Conservation (phyloP, 116 monocot species). For the Trichopus zeylanicus region DNA sequence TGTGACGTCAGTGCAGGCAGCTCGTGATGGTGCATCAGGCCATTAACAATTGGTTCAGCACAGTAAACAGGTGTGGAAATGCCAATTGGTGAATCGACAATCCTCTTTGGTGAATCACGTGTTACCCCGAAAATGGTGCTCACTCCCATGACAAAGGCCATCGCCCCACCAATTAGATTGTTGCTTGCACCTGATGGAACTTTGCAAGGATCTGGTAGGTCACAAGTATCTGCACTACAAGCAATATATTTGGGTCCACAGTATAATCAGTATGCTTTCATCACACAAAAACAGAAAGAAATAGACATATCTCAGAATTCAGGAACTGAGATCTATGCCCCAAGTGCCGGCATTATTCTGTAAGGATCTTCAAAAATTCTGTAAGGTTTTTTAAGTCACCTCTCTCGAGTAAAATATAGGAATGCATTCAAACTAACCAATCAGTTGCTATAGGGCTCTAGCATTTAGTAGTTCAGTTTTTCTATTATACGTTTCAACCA, state of each 20-base stretch:
- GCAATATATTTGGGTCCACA: background rate
- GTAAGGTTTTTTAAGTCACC: no score
- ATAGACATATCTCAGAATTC: no score
- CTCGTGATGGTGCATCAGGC: conserved; percentile 10
- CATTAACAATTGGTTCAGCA: conserved; percentile 17
- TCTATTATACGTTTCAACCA: no score
- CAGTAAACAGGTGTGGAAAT: conserved; percentile 3
- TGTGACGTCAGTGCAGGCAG: conserved; percentile 20
- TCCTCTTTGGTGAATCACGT: conserved; percentile 40
- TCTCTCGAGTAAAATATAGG: no score
- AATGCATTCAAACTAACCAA: no score
- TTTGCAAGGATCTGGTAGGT: conserved; percentile 20
- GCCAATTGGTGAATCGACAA: conserved; percentile 19
- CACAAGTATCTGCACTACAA: background rate
- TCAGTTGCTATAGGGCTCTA: no score
- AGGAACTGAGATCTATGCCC: no score
- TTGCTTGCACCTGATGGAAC: conserved; percentile 30
- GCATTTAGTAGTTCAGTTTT: no score
- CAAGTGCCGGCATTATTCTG: no score
- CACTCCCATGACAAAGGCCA: conserved; percentile 78
- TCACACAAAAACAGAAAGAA: background rate
- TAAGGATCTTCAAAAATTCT: no score
- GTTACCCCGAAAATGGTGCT: conserved; percentile 53
- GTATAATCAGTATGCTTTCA: background rate
- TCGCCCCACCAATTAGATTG: conserved; percentile 43